Percentiles rank a stretch among this genome's conserved stretches.
Evolutionary conservation across 2,329 filamentous ascomycete genomes (phyloP).

Genomic region (Pezicula rhizophila): DNA sequence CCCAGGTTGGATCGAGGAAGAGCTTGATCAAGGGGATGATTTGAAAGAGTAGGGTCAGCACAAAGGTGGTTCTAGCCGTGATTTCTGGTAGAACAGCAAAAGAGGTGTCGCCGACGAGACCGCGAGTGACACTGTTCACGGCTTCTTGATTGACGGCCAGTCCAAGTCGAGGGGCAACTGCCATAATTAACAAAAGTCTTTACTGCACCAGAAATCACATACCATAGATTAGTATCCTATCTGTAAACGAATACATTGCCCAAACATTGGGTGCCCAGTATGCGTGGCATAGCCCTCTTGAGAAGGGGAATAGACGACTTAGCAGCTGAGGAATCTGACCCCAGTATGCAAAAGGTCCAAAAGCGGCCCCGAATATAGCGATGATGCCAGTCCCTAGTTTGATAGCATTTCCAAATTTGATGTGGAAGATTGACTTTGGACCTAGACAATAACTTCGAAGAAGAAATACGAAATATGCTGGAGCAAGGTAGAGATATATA

Average conservation of each 20-base stretch:
- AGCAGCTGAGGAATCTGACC: slow-evolving; percentile 79
- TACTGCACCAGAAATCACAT: slow-evolving; percentile 10
- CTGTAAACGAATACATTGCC: slow-evolving; percentile 91
- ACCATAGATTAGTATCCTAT: slow-evolving; percentile 78
- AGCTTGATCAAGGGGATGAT: slow-evolving; percentile 74
- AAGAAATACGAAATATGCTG: slow-evolving; percentile 91
- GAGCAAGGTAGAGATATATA: slow-evolving; percentile 93
- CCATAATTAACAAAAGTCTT: slow-evolving; percentile 27
- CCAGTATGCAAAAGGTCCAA: slow-evolving; percentile 81
- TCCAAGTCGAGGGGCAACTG: slow-evolving; percentile 77
- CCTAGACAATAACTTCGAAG: slow-evolving; percentile 86
- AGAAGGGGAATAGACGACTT: slow-evolving; percentile 86
- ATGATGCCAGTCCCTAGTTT: slow-evolving; percentile 74
- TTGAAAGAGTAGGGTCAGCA: slow-evolving; percentile 78
- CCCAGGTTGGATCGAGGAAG: slow-evolving; percentile 75
- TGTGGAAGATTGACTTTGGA: slow-evolving; percentile 66
- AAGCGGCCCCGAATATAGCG: slow-evolving; percentile 69
- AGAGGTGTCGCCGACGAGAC: slow-evolving; percentile 85
- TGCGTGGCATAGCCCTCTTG: slow-evolving; percentile 87
- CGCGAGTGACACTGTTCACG: slow-evolving; percentile 82
- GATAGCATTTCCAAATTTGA: slow-evolving; percentile 71
- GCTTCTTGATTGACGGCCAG: slow-evolving; percentile 68
- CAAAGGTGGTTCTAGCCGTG: slow-evolving; percentile 72
- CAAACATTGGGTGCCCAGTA: slow-evolving; percentile 98
- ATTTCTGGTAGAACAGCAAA: slow-evolving; percentile 92